Evolutionary conservation across 257 asterid genomes (phyloP).

Genomic region (Solanum raphanifolium): DNA sequence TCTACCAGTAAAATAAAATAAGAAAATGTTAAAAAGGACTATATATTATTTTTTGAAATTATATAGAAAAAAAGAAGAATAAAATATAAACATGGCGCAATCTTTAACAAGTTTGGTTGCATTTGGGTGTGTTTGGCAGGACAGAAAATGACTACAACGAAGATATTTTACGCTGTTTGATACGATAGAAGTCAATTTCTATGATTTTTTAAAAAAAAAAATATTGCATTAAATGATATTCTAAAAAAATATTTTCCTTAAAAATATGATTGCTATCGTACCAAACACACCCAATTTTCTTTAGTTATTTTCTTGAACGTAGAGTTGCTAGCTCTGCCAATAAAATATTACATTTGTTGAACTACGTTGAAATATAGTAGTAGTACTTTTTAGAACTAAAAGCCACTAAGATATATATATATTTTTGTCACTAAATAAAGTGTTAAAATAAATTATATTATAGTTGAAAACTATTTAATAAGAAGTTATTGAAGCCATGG

Average conservation of each 20-base stretch:
- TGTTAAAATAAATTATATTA: not conserved
- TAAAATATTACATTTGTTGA: not conserved
- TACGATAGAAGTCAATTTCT: not conserved
- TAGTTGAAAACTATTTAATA: not conserved
- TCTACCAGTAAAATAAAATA: not conserved
- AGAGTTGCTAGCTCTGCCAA: not conserved
- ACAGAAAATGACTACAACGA: not conserved
- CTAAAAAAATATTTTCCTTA: not conserved
- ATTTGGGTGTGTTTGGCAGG: not conserved
- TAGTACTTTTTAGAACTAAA: not conserved
- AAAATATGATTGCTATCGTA: not conserved
- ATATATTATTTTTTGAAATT: not conserved
- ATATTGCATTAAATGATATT: too few species aligned
- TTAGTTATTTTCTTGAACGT: not conserved
- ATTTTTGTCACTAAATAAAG: not conserved
- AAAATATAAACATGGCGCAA: not conserved
- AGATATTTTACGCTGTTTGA: not conserved
- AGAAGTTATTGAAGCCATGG: not conserved
- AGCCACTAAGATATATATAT: not conserved
- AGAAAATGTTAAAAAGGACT: not conserved
- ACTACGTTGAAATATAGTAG: not conserved
- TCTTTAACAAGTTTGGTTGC: not conserved
- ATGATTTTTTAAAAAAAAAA: too few species aligned
- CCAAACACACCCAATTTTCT: not conserved
- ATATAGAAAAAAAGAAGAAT: not conserved